Evolutionary conservation across 495 filamentous ascomycete species (phyloP).

Genomic region (Aspergillus panamensis): DNA sequence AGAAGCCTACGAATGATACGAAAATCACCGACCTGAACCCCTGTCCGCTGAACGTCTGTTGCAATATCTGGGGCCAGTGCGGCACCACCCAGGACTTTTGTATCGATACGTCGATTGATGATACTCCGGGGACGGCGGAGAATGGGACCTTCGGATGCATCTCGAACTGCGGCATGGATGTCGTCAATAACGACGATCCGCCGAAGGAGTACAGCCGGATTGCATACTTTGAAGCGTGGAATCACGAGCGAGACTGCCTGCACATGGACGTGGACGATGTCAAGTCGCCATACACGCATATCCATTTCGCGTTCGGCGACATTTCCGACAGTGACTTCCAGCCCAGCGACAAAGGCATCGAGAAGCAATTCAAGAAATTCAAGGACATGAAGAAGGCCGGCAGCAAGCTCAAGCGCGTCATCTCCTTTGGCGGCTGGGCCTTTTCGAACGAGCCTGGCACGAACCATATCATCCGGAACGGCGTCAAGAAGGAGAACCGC

Average conservation of each 20-base stretch:
- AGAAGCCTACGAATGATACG: not conserved
- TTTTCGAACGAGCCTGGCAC: slow-evolving; percentile 37
- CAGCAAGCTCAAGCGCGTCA: slow-evolving; percentile 26
- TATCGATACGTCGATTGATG: not conserved
- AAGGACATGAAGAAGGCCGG: slow-evolving; percentile 8
- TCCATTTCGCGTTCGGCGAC: slow-evolving; percentile 43
- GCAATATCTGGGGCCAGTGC: not conserved
- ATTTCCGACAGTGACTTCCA: slow-evolving; percentile 26
- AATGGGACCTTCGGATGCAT: not conserved
- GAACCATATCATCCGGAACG: slow-evolving; percentile 37
- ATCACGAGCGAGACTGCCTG: slow-evolving; percentile 19
- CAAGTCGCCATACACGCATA: slow-evolving; percentile 36
- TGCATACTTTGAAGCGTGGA: not conserved
- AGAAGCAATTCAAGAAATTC: slow-evolving; percentile 26
- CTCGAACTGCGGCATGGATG: not conserved
- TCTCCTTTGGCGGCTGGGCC: slow-evolving; percentile 49
- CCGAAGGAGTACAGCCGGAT: not conserved
- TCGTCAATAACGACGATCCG: not conserved
- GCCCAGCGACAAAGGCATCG: slow-evolving; percentile 12
- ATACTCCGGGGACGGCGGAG: not conserved
- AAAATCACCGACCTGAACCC: not conserved
- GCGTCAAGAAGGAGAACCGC: slow-evolving; percentile 31
- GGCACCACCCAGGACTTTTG: not conserved
- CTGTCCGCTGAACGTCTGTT: not conserved
- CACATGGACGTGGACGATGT: slow-evolving; percentile 12